Evolutionary conservation across 768 basidiomycete genomes (phyloP).

Genomic region (Nidularia sp.): DNA sequence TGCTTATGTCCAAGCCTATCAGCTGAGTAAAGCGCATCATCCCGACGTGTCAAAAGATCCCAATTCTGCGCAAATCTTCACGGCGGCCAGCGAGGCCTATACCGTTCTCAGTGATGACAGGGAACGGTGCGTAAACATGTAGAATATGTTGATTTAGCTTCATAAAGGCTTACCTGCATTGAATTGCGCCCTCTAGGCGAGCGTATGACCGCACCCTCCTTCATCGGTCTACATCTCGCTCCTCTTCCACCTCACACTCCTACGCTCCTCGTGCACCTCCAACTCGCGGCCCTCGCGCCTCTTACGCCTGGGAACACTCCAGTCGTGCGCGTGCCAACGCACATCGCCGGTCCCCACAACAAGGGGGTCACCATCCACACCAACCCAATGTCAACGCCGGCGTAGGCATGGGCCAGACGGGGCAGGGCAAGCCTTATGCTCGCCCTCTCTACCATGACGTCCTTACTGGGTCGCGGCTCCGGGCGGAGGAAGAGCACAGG

Average conservation of each 20-base stretch:
- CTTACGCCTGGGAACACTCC: constrained; percentile 33
- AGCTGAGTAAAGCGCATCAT: constrained; percentile 46
- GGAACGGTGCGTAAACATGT: constrained; percentile 23
- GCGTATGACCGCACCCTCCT: constrained; percentile 40
- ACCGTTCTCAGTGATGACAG: constrained; percentile 39
- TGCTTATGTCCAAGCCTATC: neutral
- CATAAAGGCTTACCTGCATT: too few relatives aligned
- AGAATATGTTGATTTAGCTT: too few relatives aligned
- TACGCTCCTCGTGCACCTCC: constrained; percentile 20
- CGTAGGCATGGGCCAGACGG: neutral
- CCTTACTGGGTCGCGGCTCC: constrained; percentile 15
- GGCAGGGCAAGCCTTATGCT: constrained; percentile 8
- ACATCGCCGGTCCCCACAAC: constrained; percentile 15
- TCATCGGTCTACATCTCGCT: constrained; percentile 16
- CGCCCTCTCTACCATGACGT: constrained; percentile 12
- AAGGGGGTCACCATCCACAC: neutral
- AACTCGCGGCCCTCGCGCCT: constrained; percentile 26
- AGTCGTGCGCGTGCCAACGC: constrained; percentile 12
- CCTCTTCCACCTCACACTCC: constrained; percentile 5
- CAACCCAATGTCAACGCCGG: neutral
- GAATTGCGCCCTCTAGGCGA: constrained; percentile 19
- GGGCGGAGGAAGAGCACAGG: constrained; percentile 16
- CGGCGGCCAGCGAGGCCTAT: constrained; percentile 40
- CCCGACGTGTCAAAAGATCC: constrained; percentile 44
- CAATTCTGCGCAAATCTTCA: constrained; percentile 30